Evolutionary conservation across 768 basidiomycete genomes (phyloP), one percentile per base, ranked within the genome.

Genomic region (Mycena pura): DNA sequence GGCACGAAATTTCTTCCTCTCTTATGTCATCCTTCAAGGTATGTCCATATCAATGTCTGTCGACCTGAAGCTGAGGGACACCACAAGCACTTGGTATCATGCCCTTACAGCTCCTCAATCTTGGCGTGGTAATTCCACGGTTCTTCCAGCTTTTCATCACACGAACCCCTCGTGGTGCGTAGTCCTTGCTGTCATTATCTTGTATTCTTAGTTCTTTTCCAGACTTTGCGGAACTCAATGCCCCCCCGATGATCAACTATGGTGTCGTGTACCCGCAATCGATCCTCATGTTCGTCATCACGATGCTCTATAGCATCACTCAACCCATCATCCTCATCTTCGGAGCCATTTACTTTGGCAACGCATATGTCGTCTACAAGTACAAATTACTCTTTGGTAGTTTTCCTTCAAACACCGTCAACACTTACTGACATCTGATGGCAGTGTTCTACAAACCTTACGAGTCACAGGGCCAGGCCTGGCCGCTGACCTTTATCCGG

Each of bases 391-490:
- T 99, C 0, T 97, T 96, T 68, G 94, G 96, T 96, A 57, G 92
- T 76, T 4, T 6, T 9, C 27, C 8, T 39, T 45, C 8, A 32
- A 24, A 25, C 14, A 28, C 19, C 49, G 48, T 32, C 41, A 29
- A 29, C 7, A 46, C n/a, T 15, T 24, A 13, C 34, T 40, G 9
- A 47, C 40, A 32, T 14, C 28, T 24, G 53, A 2, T 39, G 29
- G 1, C 70, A 97, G 95, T 98, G 19, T 99, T 96, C 80, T 97
- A 97, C 80, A 98, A 98, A 70, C 96, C 97, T 0, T 99, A 98
- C 75, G 96, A 98, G 76, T 94, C 92, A 2, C 92, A 91, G 67
- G 97, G 97, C 2, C 95, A 98, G 77, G 97, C 96, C 1, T 99
- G 97, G 96, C 94, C 95, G 0, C 87, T 98, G 66, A 96, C 97